Percentiles rank a stretch among this genome's conserved stretches.
Evolutionary conservation across 352 stramenopile genomes (phyloP).

Genomic region (Phytophthora pseudosyringae): DNA sequence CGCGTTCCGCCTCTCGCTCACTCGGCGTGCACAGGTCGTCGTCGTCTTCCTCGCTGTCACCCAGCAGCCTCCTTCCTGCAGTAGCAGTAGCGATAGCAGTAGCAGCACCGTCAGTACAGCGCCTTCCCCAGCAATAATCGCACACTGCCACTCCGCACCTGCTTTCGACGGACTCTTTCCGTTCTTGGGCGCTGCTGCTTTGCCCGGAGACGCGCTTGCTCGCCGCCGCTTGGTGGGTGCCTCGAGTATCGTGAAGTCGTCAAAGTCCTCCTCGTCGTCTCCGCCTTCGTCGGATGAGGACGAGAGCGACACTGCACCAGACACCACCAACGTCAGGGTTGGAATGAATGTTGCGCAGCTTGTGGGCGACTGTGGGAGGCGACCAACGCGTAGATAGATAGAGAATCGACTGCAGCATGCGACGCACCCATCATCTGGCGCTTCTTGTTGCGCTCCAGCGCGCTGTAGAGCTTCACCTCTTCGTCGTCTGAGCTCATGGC

Average conservation of each 20-base stretch:
- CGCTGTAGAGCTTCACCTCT: slow-evolving; percentile 75
- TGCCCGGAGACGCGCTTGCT: slow-evolving; percentile 12
- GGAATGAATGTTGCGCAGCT: background rate
- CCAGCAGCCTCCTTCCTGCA: slow-evolving; percentile 18
- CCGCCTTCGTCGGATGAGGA: slow-evolving; percentile 49
- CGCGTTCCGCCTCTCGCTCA: slow-evolving; percentile 45
- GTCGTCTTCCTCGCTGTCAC: slow-evolving; percentile 43
- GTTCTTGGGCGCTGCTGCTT: slow-evolving; percentile 14
- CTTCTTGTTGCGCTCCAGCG: slow-evolving; percentile 71
- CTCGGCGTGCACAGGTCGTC: slow-evolving; percentile 48
- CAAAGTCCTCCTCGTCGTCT: slow-evolving; percentile 28
- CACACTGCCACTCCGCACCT: slow-evolving; percentile 20
- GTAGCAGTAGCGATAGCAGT: slow-evolving; percentile 3
- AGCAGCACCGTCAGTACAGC: background rate
- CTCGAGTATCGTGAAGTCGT: slow-evolving; percentile 25
- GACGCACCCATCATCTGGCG: slow-evolving; percentile 65
- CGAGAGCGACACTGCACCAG: slow-evolving; percentile 48
- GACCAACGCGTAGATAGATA: background rate
- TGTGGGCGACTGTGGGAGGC: background rate
- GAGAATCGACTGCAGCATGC: background rate
- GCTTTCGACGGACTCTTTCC: slow-evolving; percentile 27
- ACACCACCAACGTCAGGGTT: slow-evolving; percentile 1
- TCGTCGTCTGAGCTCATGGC: slow-evolving; percentile 57
- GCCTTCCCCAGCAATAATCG: no score
- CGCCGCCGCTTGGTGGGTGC: slow-evolving; percentile 28